phyloP scores from a whole-genome alignment of 371 early-diverging fungal species.

The Rhizopus delemar region DNA sequence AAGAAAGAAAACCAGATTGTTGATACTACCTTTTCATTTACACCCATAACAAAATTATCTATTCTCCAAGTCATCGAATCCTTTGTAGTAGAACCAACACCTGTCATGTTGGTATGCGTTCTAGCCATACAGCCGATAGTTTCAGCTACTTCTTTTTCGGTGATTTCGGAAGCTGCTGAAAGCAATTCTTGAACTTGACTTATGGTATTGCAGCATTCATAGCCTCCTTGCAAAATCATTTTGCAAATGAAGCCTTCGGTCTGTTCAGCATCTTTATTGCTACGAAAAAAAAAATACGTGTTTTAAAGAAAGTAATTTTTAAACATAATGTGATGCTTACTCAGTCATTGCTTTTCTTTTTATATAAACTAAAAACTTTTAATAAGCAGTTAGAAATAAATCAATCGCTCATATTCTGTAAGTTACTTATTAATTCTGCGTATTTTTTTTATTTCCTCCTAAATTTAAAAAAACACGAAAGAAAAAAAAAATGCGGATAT shows the following conservation, averaged over 20 bases:
- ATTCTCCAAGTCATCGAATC: slow-evolving; percentile 64
- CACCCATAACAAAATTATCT: slow-evolving; percentile 61
- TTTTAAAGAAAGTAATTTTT: too few species aligned
- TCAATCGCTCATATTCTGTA: too few species aligned
- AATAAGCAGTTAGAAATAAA: too few species aligned
- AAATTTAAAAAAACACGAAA: too few species aligned
- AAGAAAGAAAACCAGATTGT: too few species aligned
- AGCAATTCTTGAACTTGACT: slow-evolving; percentile 52
- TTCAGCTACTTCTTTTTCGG: slow-evolving; percentile 69
- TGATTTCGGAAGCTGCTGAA: slow-evolving; percentile 20
- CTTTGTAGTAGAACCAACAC: slow-evolving; percentile 37
- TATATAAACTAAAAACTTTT: too few species aligned
- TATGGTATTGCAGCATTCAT: slow-evolving; percentile 55
- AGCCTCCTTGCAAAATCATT: slow-evolving; percentile 59
- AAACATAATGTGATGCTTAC: too few species aligned
- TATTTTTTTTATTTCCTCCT: too few species aligned
- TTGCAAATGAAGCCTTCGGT: slow-evolving; percentile 46
- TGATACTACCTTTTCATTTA: slow-evolving; percentile 55
- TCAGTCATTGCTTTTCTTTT: too few species aligned
- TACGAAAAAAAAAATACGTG: neutral
- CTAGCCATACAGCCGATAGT: slow-evolving; percentile 73
- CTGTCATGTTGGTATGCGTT: slow-evolving; percentile 58
- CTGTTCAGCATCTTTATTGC: slow-evolving; percentile 28
- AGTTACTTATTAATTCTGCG: too few species aligned
- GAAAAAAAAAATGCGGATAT: too few species aligned